Evolutionary conservation across 1,284 basidiomycete species (phyloP), one percentile per base, ranked within the genome.

Genomic region (Fomitopsis palustris): DNA sequence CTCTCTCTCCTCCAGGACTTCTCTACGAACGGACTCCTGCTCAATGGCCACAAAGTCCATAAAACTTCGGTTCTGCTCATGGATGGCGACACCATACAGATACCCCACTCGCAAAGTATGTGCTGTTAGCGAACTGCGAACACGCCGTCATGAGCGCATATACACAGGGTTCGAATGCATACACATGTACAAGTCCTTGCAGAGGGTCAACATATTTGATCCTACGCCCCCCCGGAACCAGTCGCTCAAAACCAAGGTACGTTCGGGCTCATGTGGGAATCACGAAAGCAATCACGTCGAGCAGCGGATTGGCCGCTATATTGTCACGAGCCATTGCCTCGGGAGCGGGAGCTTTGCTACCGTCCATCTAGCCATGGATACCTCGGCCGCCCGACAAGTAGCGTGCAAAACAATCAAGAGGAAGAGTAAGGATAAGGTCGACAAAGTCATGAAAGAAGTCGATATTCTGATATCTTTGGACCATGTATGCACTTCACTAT

Each of bases 321-420:
- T 83, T 16, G 83, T 92, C 21, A 89, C 86, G 19, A 85, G 87
- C 1, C 88, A 92, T 63, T 88, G 85, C 63, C 79, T 92, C 12
- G 90, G 90, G 53, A 86, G 82, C 29, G 92, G 92, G 0, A 85
- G 86, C n/a, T 93, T 92, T 71, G 90, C 91, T 0, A 87, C 83
- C 0, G 89, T 94, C 2, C 85, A 92, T 68, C 81, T 94, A 33
- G 90, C 89, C 14, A 77, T 88, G 56, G 87, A 92, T 66, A 78
- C 78, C 4, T 67, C 72, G n/a, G 79, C 78, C 35, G 77, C 81
- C 63, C 79, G 84, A 51, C 92, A 94, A 72, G 88, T 91, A 27
- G 92, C 92, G 8, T 92, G 90, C 74, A 95, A 95, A 72, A 90
- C 85, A 54, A 87, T 93, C 64, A 82, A 81, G 61, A 79, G 80